Evolutionary conservation across 345 rosid genomes (phyloP).

Genomic region (Populus davidiana): DNA sequence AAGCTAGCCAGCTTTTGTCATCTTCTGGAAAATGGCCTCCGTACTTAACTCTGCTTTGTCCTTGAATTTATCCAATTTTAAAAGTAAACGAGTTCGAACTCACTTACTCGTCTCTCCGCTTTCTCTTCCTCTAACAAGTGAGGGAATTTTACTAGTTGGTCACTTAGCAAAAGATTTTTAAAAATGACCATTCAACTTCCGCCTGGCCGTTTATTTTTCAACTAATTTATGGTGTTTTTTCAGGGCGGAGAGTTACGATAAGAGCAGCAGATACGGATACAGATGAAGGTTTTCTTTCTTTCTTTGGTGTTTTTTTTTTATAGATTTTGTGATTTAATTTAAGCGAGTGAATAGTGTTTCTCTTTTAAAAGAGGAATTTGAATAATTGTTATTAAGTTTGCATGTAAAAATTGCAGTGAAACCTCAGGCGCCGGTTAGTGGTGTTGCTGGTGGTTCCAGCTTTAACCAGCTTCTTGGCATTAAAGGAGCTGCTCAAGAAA

Average conservation of each 20-base stretch:
- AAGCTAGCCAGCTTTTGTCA: not conserved
- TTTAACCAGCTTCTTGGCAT: constrained; percentile 95
- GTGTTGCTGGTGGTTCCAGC: constrained; percentile 81
- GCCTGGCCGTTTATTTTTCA: constrained; percentile 33
- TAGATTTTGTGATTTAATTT: not conserved
- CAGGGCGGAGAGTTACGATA: constrained; percentile 66
- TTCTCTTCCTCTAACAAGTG: constrained; percentile 52
- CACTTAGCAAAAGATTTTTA: not conserved
- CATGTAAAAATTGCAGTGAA: constrained; percentile 38
- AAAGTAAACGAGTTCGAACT: constrained; percentile 32
- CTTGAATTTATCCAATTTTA: constrained; percentile 32
- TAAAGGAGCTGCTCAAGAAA: constrained; percentile 91
- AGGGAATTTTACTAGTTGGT: constrained; percentile 32
- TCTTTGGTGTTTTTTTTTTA: not conserved
- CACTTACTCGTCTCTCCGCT: constrained; percentile 28
- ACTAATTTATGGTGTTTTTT: constrained; percentile 3
- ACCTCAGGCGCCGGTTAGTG: constrained; percentile 58
- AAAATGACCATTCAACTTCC: not conserved
- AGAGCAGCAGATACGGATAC: constrained; percentile 83
- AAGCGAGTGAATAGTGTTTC: not conserved
- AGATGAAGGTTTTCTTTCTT: constrained; percentile 53
- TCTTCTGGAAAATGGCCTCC: constrained; percentile 46
- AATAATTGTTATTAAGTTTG: not conserved
- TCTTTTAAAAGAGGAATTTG: not conserved
- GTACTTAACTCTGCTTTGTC: constrained; percentile 49